Percentiles rank a stretch among this genome's conserved stretches.
phyloP scores from a whole-genome alignment of 2,329 filamentous ascomycete species.

The Apiospora sp. region DNA sequence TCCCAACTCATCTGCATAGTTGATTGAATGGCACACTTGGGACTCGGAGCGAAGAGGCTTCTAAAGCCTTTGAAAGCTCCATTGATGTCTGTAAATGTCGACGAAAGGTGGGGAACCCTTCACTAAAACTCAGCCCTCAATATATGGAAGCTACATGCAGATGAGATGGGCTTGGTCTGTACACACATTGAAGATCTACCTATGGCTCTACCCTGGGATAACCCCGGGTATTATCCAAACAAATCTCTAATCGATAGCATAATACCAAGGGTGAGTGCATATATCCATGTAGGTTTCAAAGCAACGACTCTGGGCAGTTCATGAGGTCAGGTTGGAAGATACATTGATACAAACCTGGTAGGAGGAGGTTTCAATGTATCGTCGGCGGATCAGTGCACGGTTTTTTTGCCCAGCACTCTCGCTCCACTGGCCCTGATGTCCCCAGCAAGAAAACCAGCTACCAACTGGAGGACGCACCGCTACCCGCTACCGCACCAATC shows the following conservation, averaged over 20 bases:
- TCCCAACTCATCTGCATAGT: not conserved
- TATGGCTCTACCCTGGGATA: not conserved
- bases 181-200: not conserved
- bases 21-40: not conserved
- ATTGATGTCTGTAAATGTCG: not conserved
- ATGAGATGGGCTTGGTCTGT: not conserved
- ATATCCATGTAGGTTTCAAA: conserved; percentile 7
- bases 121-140: conserved; percentile 13
- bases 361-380: conserved; percentile 14
- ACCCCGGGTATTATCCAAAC: not conserved
- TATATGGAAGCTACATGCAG: not conserved
- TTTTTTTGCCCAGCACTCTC: conserved; percentile 1
- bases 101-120: not conserved
- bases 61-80: not conserved
- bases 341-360: not conserved
- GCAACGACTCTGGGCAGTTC: not conserved
- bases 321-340: not conserved
- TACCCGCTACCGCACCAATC: conserved; percentile 18
- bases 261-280: not conserved
- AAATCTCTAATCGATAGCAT: not conserved
- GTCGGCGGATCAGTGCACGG: conserved; percentile 19
- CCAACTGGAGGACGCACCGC: conserved; percentile 14
- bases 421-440: not conserved
- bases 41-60: not conserved
- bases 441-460: conserved; percentile 20